Conservation (phyloP, 805 yeast species). For the Cyberlindnera bimundalis region DNA sequence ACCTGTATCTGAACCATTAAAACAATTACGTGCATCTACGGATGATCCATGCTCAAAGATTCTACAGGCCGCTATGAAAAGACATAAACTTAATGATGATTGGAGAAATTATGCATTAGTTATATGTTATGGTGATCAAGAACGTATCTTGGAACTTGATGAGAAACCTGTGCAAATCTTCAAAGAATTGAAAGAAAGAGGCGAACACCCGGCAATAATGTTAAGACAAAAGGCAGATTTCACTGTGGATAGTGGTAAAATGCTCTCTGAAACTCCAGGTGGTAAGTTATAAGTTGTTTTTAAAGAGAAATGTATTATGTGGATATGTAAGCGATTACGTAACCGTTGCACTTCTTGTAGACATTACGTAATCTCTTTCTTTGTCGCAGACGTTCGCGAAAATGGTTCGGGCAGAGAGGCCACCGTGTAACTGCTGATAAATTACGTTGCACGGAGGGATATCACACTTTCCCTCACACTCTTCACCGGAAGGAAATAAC, state of each 20-base stretch:
- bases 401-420: constrained; percentile 1
- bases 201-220: constrained; percentile 90
- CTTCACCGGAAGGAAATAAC: background rate
- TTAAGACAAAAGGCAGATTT: constrained; percentile 72
- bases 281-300: constrained; percentile 39
- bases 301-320: too few species aligned
- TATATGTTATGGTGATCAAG: constrained; percentile 88
- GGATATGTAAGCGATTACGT: too few species aligned
- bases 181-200: constrained; percentile 79
- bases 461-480: too few species aligned
- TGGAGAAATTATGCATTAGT: constrained; percentile 88
- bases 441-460: too few species aligned
- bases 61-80: constrained; percentile 80
- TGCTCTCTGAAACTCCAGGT: constrained; percentile 36
- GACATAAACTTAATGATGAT: constrained; percentile 76
- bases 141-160: constrained; percentile 73
- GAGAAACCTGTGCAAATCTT: constrained; percentile 87
- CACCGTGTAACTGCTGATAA: constrained; percentile 3
- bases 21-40: constrained; percentile 78
- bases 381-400: too few species aligned
- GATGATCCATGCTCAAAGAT: constrained; percentile 91
- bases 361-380: too few species aligned
- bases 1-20: constrained; percentile 59
- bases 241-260: constrained; percentile 29
- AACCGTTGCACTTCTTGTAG: too few species aligned